A percentile compares a stretch with the other conserved stretches of the same genome.
Conservation (phyloP, 2,329 filamentous ascomycete genomes). For the Fusarium newnesense region DNA sequence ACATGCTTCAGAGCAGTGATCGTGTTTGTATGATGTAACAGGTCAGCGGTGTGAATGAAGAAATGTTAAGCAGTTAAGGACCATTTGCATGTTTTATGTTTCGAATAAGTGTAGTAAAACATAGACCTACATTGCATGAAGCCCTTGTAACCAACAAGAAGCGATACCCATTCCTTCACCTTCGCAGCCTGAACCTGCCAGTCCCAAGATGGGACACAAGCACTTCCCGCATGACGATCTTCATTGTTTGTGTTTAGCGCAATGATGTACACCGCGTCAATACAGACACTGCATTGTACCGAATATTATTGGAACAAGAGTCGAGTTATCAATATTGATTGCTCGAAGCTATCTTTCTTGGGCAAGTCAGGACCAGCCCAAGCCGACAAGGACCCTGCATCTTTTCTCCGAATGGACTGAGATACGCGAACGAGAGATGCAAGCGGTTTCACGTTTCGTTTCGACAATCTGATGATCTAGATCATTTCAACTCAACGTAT, state of each 20-base stretch:
- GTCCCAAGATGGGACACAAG: too few relatives aligned
- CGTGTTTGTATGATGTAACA: rapidly evolving
- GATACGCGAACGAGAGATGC: background rate
- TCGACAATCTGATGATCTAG: background rate
- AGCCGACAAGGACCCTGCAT: background rate
- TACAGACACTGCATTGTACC: background rate
- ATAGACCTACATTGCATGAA: background rate
- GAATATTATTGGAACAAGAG: background rate
- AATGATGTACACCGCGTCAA: background rate
- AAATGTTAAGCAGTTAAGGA: too few relatives aligned
- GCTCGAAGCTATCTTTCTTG: background rate
- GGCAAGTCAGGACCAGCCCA: background rate
- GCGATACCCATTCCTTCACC: too few relatives aligned
- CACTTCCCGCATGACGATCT: background rate
- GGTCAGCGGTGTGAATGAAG: too few relatives aligned
- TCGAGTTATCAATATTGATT: background rate
- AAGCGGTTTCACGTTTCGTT: background rate
- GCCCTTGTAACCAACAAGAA: background rate
- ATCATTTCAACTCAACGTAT: background rate
- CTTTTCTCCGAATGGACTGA: background rate
- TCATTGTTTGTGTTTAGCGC: background rate
- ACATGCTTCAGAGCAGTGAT: too few relatives aligned
- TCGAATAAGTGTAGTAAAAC: background rate
- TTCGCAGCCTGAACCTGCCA: too few relatives aligned
- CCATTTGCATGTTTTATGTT: background rate